Evolutionary conservation across 208 protist genomes (phyloP).

Genomic region (Naegleria fowleri): DNA sequence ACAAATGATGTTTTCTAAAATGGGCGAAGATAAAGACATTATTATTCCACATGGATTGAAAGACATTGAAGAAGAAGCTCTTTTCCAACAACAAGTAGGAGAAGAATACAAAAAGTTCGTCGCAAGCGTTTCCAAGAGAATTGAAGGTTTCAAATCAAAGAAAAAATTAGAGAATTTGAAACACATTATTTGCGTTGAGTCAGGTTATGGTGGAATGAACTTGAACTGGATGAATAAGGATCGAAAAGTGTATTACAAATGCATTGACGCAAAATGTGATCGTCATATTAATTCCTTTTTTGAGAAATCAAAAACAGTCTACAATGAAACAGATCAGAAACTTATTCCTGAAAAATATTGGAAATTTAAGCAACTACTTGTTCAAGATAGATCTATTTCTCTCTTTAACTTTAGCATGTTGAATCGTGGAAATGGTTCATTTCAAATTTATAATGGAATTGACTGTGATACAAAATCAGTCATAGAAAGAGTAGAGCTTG

Average conservation of each 20-base stretch:
- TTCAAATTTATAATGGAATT: not conserved
- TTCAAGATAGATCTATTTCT: not conserved
- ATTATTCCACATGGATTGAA: not conserved
- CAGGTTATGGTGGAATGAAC: not conserved
- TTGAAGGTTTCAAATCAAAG: too few relatives aligned
- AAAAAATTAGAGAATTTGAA: not conserved
- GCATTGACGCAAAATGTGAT: not conserved
- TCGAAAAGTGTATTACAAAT: not conserved
- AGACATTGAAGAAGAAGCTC: not conserved
- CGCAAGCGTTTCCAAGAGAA: not conserved
- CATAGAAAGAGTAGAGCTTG: not conserved
- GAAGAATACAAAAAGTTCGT: not conserved
- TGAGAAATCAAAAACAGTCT: not conserved
- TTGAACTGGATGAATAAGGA: not conserved
- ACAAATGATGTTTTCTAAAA: not conserved
- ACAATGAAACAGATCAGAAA: not conserved
- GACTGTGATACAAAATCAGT: not conserved
- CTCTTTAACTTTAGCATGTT: not conserved
- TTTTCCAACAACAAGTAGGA: not conserved
- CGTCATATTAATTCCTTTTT: not conserved
- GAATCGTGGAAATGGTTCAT: not conserved
- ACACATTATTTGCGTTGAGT: not conserved
- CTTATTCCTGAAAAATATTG: not conserved
- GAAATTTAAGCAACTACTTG: not conserved
- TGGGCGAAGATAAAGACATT: not conserved